These are phyloP conservation scores for Pythium vanterpoolii DNA, from an alignment of 352 stramenopile species.

Conservation along the genomic window DNA sequence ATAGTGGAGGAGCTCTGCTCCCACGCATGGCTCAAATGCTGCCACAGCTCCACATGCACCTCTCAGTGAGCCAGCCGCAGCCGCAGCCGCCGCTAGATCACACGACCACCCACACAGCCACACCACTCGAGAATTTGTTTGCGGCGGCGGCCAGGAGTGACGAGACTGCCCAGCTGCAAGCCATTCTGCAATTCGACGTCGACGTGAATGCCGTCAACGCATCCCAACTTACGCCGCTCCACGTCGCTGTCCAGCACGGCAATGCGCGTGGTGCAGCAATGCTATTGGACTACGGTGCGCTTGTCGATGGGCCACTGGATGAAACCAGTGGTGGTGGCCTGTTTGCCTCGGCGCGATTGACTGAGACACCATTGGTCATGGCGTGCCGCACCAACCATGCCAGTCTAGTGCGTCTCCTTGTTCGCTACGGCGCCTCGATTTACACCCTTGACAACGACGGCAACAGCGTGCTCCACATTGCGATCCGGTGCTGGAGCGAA, in stretches of 20 bases:
- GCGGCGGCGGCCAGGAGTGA: constrained; percentile 23
- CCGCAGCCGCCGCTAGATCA: not conserved
- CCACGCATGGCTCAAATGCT: not conserved
- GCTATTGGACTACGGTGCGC: constrained; percentile 51
- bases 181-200: constrained; percentile 33
- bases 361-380: constrained; percentile 39
- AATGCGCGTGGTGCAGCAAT: constrained; percentile 36
- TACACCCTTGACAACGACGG: constrained; percentile 73
- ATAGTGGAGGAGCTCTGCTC: not conserved
- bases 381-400: constrained; percentile 41
- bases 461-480: constrained; percentile 86
- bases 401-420: constrained; percentile 41
- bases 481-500: constrained; percentile 76
- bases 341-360: not conserved
- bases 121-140: constrained; percentile 23
- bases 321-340: not conserved
- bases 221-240: constrained; percentile 39
- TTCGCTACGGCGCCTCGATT: constrained; percentile 53
- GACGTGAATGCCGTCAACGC: constrained; percentile 34
- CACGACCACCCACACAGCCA: not conserved
- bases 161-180: constrained; percentile 28
- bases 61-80: not conserved
- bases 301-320: constrained; percentile 22
- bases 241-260: constrained; percentile 47
- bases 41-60: not conserved